A percentile compares a stretch with the other conserved stretches of the same genome.
Conservation (phyloP, 2,329 filamentous ascomycete genomes). For the Colletotrichum sp. region DNA sequence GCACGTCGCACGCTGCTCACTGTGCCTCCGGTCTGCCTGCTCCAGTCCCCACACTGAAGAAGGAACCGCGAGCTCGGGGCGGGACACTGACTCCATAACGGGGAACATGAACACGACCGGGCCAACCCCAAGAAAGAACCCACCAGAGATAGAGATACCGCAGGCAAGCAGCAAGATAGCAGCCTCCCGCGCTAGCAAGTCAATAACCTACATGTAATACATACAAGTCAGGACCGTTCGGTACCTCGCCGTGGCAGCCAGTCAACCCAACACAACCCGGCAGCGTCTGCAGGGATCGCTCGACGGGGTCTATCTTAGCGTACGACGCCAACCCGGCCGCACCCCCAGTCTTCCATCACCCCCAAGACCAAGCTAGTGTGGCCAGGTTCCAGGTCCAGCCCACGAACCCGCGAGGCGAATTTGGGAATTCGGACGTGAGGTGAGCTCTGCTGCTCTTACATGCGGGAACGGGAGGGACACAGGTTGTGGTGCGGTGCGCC, state of each 20-base stretch:
- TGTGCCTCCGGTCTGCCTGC: not conserved
- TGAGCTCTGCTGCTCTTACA: not conserved
- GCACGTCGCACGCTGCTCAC: not conserved
- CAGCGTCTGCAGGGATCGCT: not conserved
- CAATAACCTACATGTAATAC: not conserved
- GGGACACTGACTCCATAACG: not conserved
- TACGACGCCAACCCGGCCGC: not conserved
- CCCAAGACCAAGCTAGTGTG: not conserved
- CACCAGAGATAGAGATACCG: not conserved
- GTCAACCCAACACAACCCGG: slow-evolving; percentile 1
- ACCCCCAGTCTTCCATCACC: not conserved
- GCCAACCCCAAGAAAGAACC: slow-evolving; percentile 2
- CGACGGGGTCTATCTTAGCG: slow-evolving; percentile 8
- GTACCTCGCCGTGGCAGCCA: not conserved
- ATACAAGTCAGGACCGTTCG: not conserved
- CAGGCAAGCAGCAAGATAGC: not conserved
- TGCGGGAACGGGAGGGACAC: not conserved
- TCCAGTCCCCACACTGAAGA: not conserved
- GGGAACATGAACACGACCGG: not conserved
- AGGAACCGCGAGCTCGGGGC: not conserved
- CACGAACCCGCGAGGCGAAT: slow-evolving; percentile 2
- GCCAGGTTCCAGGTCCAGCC: slow-evolving; percentile 11
- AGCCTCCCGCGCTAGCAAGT: not conserved
- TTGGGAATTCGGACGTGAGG: not conserved
- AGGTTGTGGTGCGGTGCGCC: not conserved